Base-by-base conservation (phyloP, 371 early-diverging fungal genomes). In the Mucor piriformis region DNA sequence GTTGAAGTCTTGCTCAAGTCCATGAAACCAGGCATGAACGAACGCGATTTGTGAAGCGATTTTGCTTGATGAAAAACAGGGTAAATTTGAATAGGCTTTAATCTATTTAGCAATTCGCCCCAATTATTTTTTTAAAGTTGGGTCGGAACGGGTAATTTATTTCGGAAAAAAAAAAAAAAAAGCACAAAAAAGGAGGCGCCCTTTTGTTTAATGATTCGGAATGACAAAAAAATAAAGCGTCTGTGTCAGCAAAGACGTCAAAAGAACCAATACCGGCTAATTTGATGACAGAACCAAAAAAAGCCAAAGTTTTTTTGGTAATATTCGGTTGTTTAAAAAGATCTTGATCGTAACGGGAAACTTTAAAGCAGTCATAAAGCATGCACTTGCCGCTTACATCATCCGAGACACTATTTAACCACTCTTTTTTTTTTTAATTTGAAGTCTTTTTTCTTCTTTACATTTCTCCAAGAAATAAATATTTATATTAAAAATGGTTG, bases 401-500 rank as follows among this genome's bases (percentile, higher is more conserved):
- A 58, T 58, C 57, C 48, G 21, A 47, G 57, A 43, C 29, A 34
- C 48, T 58, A 50, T 58, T 38, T 50, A 57, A 49, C 35, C 50
- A 43, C 12, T 4, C 13, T 52, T 59, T 59, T 21, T 34, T 16
- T 44, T 46, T 43, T 37, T 52, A n/a, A n/a, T n/a, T n/a, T n/a
- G n/a, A n/a, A n/a, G n/a, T 13, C 34, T 46, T 34, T 52, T 20
- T 50, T 43, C 27, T 35, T 52, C 51, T 40, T 51, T 43, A 59
- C 59, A 40, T 50, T 50, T 58, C 42, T 32, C 42, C 23, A 48
- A 38, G 21, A 34, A 16, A 16, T 13, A 42, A 59, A 43, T 33
- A 43, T 51, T 33, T 51, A 43, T 29, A 38, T 42, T 42, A 18
- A 59, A 65, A 59, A 65, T 65, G 65, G 65, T 65, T 59, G 65